Evolutionary conservation across 2,329 filamentous ascomycete species (phyloP).

Genomic region (Aspergillus tanneri): DNA sequence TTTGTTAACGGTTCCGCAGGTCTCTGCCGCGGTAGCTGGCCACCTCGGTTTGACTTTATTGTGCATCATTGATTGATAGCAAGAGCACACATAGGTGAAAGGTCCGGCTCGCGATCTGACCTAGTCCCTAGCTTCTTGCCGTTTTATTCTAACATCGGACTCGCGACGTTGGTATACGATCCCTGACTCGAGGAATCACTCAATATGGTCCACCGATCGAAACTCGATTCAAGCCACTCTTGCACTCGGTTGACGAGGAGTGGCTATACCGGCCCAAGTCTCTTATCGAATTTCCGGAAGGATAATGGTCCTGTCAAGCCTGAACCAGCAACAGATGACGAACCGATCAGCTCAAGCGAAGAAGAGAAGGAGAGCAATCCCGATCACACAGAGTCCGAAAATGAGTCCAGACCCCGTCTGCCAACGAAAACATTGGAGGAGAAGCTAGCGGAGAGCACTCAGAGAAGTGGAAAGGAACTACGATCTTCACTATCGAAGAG

Average conservation of each 20-base stretch:
- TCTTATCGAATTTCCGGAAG: slow-evolving; percentile 28
- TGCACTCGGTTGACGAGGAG: slow-evolving; percentile 23
- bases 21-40: no score
- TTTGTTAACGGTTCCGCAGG: neutral
- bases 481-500: slow-evolving; percentile 4
- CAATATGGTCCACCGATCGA: slow-evolving; percentile 22
- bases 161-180: no score
- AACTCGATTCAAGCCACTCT: slow-evolving; percentile 30
- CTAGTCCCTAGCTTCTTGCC: neutral
- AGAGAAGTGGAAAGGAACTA: slow-evolving; percentile 1
- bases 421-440: slow-evolving; percentile 21
- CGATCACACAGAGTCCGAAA: slow-evolving; percentile 8
- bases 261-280: slow-evolving; percentile 15
- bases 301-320: slow-evolving; percentile 9
- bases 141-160: neutral
- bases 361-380: slow-evolving; percentile 24
- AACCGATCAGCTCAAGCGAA: slow-evolving; percentile 36
- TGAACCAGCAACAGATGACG: slow-evolving; percentile 34
- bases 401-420: slow-evolving; percentile 1
- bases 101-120: no score
- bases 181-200: no score
- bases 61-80: neutral
- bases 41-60: slow-evolving; percentile 2
- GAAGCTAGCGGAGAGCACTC: slow-evolving; percentile 19
- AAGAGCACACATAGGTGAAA: no score